phyloP scores from a whole-genome alignment of 1,139 yeast genomes.

The Martiniozyma asiatica region DNA sequence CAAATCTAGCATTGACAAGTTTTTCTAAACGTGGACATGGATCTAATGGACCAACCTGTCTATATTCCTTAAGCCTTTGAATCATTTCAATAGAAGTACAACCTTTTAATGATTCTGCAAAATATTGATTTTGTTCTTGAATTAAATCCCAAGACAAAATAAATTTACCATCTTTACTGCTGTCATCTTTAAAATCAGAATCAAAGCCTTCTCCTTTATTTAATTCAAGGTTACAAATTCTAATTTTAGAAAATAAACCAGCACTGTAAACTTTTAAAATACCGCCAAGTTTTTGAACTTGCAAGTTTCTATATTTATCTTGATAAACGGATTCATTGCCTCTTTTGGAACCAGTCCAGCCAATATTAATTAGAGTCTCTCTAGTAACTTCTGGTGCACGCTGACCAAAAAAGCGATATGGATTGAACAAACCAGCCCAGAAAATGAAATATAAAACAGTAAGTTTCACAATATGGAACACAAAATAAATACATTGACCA shows the following conservation, averaged over 20 bases:
- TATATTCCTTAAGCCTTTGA: conserved; percentile 38
- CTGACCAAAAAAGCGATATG: conserved; percentile 33
- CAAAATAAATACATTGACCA: conserved; percentile 61
- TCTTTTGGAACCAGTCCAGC: conserved; percentile 89
- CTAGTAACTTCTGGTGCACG: conserved; percentile 20
- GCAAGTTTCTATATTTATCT: conserved; percentile 53
- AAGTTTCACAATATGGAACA: conserved; percentile 56
- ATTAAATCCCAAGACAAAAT: conserved; percentile 33
- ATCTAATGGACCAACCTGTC: conserved; percentile 51
- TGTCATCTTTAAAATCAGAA: conserved; percentile 23
- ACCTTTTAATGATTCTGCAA: conserved; percentile 11
- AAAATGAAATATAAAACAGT: conserved; percentile 44
- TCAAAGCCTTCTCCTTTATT: conserved; percentile 74
- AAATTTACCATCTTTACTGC: conserved; percentile 22
- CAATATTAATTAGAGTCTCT: conserved; percentile 53
- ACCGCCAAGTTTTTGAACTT: conserved; percentile 64
- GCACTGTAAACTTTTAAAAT: conserved; percentile 65
- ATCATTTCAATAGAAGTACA: conserved; percentile 37
- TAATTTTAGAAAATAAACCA: conserved; percentile 53
- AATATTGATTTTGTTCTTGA: conserved; percentile 29
- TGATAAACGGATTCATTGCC: conserved; percentile 62
- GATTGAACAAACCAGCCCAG: conserved; percentile 68
- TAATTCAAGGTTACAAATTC: conserved; percentile 45
- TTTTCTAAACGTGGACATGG: conserved; percentile 32
- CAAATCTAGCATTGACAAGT: conserved; percentile 30